A percentile compares a stretch with the other conserved stretches of the same genome.
Conservation (phyloP, 2,329 filamentous ascomycete genomes). For the Penicillium sp. region DNA sequence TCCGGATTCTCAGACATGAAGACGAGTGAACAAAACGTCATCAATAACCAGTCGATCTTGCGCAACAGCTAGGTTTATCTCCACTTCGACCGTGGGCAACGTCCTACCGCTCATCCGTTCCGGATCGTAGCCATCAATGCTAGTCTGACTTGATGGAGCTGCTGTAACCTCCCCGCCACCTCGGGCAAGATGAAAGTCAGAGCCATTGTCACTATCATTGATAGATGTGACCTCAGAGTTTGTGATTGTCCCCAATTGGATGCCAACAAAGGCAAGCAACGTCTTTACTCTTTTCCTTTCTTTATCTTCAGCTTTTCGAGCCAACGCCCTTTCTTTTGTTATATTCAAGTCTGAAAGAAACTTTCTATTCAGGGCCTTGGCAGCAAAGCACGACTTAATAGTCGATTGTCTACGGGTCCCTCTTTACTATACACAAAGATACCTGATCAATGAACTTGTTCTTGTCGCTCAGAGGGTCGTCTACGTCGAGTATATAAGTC, state of each 20-base stretch:
- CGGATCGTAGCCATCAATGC: slow-evolving; percentile 30
- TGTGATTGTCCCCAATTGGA: slow-evolving; percentile 1
- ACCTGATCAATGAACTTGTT: no score
- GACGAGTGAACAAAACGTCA: slow-evolving; percentile 40
- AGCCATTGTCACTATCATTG: background rate
- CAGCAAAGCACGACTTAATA: no score
- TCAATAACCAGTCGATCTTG: slow-evolving; percentile 44
- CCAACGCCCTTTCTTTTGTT: no score
- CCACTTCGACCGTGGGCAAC: slow-evolving; percentile 41
- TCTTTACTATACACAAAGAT: no score
- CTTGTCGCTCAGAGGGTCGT: no score
- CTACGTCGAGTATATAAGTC: no score
- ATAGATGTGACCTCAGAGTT: slow-evolving; percentile 2
- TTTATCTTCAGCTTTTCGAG: no score
- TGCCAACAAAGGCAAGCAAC: no score
- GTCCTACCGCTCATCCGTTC: slow-evolving; percentile 32
- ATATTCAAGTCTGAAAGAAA: no score
- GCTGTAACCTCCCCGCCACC: slow-evolving; percentile 18
- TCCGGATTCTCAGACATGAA: slow-evolving; percentile 34
- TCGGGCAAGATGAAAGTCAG: slow-evolving; percentile 20
- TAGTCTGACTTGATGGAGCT: slow-evolving; percentile 12
- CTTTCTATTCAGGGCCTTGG: no score
- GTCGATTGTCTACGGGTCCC: no score
- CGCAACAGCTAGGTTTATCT: slow-evolving; percentile 46
- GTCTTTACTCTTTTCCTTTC: no score